Conservation (phyloP, 768 basidiomycete genomes). For the Lentinula aciculospora region DNA sequence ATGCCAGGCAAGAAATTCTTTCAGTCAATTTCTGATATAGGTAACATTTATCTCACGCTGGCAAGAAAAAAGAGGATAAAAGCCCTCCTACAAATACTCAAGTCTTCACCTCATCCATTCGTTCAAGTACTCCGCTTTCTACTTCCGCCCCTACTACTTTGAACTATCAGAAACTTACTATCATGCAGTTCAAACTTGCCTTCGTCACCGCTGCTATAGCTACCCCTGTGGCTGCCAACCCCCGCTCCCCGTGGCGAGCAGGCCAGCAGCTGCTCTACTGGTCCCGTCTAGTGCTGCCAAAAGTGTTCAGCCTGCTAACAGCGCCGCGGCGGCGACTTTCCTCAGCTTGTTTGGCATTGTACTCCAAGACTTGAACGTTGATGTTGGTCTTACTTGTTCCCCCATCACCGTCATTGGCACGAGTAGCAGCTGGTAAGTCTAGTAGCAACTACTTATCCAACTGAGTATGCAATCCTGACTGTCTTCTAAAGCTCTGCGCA, state of each 20-base stretch:
- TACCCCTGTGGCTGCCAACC: slow-evolving; percentile 2
- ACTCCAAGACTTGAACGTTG: slow-evolving; percentile 4
- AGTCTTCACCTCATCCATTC: neutral
- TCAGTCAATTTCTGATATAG: too few species aligned
- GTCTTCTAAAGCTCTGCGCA: neutral
- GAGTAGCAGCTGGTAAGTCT: neutral
- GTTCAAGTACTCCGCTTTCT: neutral
- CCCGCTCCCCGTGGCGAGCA: neutral
- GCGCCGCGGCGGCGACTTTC: neutral
- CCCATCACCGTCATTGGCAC: slow-evolving; percentile 10
- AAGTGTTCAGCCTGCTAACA: neutral
- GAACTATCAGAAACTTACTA: neutral
- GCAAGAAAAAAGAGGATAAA: neutral
- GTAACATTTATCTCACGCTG: neutral
- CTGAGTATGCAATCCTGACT: neutral
- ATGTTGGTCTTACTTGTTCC: slow-evolving; percentile 6
- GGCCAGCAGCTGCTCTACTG: neutral
- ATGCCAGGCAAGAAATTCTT: too few species aligned
- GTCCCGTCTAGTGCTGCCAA: slow-evolving; percentile 6
- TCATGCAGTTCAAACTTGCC: neutral
- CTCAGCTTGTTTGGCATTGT: slow-evolving; percentile 7
- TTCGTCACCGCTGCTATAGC: neutral
- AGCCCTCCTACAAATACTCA: neutral
- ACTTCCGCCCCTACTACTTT: neutral
- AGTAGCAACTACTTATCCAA: too few species aligned